Conservation (phyloP, 2,329 filamentous ascomycete species). For the Penicillium sp. region DNA sequence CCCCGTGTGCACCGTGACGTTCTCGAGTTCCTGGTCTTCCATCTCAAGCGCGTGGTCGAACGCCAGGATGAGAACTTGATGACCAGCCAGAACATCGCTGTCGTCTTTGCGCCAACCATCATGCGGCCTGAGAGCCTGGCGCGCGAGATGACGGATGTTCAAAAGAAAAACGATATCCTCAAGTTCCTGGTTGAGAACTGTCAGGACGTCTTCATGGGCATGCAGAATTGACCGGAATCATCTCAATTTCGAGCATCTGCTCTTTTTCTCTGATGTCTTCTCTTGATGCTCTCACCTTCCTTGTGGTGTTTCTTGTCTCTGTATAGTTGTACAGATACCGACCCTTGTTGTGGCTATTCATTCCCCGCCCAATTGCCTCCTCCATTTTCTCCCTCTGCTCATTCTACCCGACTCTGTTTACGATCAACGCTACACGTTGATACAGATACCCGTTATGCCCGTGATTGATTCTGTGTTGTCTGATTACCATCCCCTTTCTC, state of each 20-base stretch:
- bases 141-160: constrained; percentile 94
- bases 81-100: constrained; percentile 93
- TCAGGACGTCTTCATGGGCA: constrained; percentile 69
- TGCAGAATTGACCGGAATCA: constrained; percentile 29
- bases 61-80: constrained; percentile 88
- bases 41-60: constrained; percentile 82
- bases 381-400: constrained; percentile 1
- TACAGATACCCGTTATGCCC: constrained; percentile 33
- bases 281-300: constrained; percentile 1
- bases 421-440: constrained; percentile 34
- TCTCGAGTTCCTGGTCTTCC: constrained; percentile 91
- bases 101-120: constrained; percentile 96
- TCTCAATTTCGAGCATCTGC: not conserved
- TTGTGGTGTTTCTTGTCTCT: constrained; percentile 12
- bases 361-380: constrained; percentile 5
- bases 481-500: constrained; percentile 15
- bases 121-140: constrained; percentile 90
- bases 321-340: constrained; percentile 36
- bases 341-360: constrained; percentile 16
- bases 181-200: constrained; percentile 93
- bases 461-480: constrained; percentile 7
- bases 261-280: constrained; percentile 3
- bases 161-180: constrained; percentile 86
- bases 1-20: constrained; percentile 84
- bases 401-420: constrained; percentile 19